phyloP scores from a whole-genome alignment of 305 asterid genomes.

The Fraxinus xanthoxyloides region DNA sequence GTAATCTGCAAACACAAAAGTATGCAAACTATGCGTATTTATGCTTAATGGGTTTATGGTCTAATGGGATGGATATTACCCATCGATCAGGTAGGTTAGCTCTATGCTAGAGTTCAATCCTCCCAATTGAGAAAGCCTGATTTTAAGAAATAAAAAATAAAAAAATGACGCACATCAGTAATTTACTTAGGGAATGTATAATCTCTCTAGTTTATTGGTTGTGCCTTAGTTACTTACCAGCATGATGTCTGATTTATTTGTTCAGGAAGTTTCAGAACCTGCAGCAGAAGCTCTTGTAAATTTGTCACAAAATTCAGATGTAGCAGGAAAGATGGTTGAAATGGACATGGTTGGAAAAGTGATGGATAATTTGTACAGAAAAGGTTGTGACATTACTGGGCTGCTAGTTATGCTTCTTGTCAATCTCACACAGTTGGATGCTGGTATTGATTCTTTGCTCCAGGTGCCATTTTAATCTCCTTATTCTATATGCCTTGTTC shows the following conservation, averaged over 20 bases:
- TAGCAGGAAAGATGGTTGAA: constrained; percentile 69
- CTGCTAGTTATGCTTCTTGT: constrained; percentile 87
- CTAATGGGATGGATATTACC: not conserved
- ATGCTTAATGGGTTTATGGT: not conserved
- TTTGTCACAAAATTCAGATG: constrained; percentile 67
- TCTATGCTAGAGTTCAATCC: not conserved
- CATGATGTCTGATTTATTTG: constrained; percentile 17
- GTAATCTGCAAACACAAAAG: not conserved
- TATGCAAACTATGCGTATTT: not conserved
- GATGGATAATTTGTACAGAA: constrained; percentile 67
- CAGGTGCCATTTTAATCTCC: constrained; percentile 52
- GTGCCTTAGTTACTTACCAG: constrained; percentile 6
- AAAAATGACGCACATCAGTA: not conserved
- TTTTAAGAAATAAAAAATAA: not conserved
- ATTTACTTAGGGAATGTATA: not conserved
- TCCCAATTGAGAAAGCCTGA: not conserved
- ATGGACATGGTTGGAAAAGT: constrained; percentile 50
- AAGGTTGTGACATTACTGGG: constrained; percentile 53
- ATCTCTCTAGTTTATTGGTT: not conserved
- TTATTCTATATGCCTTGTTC: not conserved
- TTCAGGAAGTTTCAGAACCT: constrained; percentile 91
- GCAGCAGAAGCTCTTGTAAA: constrained; percentile 90
- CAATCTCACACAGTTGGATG: constrained; percentile 85
- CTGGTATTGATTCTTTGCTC: constrained; percentile 78
- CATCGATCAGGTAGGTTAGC: not conserved